Percentiles rank a stretch among this genome's conserved stretches.
Conservation (phyloP, 2,329 filamentous ascomycete genomes). For the Cadophora malorum region DNA sequence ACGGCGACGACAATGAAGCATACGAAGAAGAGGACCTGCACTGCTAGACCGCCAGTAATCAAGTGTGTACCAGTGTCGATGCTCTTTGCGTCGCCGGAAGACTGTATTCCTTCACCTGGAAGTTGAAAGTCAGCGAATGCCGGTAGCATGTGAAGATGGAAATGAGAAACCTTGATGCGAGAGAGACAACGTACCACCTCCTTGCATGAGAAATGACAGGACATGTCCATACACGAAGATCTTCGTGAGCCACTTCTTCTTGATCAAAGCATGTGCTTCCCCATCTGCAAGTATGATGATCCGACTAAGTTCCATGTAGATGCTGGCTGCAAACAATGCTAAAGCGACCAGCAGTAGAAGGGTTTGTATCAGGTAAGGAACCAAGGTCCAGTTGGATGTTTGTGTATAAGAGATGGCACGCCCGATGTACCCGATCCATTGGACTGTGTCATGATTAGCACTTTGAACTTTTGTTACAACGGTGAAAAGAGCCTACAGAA, state of each 20-base stretch:
- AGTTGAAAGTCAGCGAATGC: no score
- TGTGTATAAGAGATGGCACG: constrained; percentile 37
- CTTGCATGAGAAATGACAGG: constrained; percentile 50
- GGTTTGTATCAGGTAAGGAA: constrained; percentile 45
- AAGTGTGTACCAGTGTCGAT: no score
- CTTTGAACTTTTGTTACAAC: background rate
- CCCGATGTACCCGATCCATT: constrained; percentile 47
- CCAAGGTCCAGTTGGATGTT: constrained; percentile 37
- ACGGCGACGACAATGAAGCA: no score
- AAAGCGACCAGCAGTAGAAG: constrained; percentile 48
- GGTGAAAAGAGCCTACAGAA: constrained; percentile 48
- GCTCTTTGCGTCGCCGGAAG: no score
- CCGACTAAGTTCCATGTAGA: constrained; percentile 50
- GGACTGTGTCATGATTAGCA: constrained; percentile 41
- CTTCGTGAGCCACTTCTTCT: constrained; percentile 46
- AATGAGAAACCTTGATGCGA: no score
- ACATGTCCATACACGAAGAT: constrained; percentile 54
- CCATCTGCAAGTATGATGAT: constrained; percentile 46
- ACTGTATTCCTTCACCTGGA: no score
- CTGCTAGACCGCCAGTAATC: constrained; percentile 48
- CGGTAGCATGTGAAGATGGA: no score
- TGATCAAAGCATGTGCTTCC: constrained; percentile 46
- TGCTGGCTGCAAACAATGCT: constrained; percentile 48
- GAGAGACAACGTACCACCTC: constrained; percentile 24
- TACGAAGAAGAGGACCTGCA: constrained; percentile 58